Evolutionary conservation across 371 early-diverging fungal species (phyloP).

Genomic region (Umbelopsis sp.): DNA sequence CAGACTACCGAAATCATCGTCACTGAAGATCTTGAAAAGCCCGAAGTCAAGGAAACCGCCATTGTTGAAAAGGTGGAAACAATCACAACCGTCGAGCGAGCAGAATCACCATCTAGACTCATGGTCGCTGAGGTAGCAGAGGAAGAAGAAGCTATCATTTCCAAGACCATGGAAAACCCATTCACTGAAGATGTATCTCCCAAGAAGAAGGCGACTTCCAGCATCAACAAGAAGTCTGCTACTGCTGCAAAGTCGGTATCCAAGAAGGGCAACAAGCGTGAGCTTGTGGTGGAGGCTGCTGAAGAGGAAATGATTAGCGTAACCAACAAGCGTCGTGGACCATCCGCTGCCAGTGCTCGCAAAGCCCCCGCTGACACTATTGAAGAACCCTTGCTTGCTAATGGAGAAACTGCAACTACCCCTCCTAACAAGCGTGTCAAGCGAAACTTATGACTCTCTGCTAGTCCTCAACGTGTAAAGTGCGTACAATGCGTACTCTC

Average conservation of each 20-base stretch:
- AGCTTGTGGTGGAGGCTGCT: conserved; percentile 4
- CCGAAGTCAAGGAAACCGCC: neutral
- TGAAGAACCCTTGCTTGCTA: neutral
- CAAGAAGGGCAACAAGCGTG: conserved; percentile 14
- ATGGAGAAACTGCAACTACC: conserved; percentile 8
- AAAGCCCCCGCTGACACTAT: neutral
- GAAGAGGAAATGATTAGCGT: neutral
- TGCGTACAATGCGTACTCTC: conserved; percentile 13
- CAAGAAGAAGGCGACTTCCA: neutral
- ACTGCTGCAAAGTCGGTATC: neutral
- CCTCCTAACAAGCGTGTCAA: conserved; percentile 15
- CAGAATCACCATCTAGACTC: neutral
- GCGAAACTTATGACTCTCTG: conserved; percentile 17
- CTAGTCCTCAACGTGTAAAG: conserved; percentile 4
- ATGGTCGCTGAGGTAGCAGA: neutral
- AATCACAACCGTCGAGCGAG: neutral
- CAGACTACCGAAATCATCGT: neutral
- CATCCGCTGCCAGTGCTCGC: conserved; percentile 2
- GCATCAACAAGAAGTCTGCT: neutral
- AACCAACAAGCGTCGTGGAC: conserved; percentile 4
- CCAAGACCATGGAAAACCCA: conserved; percentile 1
- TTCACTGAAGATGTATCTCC: neutral
- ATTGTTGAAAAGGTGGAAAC: conserved; percentile 3
- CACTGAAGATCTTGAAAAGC: neutral
- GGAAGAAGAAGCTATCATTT: neutral